Evolutionary conservation across 192 early-diverging fungal genomes (phyloP).

Genomic region (Cladochytrium replicatum): DNA sequence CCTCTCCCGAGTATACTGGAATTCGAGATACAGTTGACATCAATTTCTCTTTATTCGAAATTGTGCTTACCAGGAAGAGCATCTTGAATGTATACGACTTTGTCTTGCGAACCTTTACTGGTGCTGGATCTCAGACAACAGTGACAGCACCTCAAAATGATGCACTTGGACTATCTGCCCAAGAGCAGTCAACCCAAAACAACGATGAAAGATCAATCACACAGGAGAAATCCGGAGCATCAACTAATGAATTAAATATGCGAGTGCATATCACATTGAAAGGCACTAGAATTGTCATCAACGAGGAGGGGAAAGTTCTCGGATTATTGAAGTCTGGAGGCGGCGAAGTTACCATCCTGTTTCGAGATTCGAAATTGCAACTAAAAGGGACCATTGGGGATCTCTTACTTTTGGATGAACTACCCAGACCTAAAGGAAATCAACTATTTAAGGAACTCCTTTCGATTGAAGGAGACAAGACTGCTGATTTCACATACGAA

Average conservation of each 20-base stretch:
- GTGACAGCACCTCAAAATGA: too few species aligned
- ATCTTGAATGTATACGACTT: conserved; percentile 81
- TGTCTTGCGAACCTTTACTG: conserved; percentile 61
- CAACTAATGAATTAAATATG: too few species aligned
- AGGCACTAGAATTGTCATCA: too few species aligned
- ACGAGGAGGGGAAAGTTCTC: too few species aligned
- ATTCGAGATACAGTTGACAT: conserved; percentile 76
- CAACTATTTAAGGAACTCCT: conserved; percentile 42
- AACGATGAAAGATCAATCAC: too few species aligned
- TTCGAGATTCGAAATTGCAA: too few species aligned
- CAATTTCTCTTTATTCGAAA: conserved; percentile 59
- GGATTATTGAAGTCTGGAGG: too few species aligned
- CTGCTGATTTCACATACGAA: conserved; percentile 82
- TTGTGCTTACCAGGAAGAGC: conserved; percentile 76
- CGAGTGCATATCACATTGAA: too few species aligned
- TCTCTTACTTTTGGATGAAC: conserved; percentile 29
- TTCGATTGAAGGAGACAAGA: conserved; percentile 75
- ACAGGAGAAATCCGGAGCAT: too few species aligned
- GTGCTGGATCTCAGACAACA: conserved; percentile 13
- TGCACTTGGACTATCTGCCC: conserved; percentile 62
- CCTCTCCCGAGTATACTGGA: conserved; percentile 69
- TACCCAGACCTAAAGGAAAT: not conserved
- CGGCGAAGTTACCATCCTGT: too few species aligned
- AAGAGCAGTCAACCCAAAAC: conserved; percentile 59
- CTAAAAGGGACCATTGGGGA: conserved; percentile 35